These are phyloP conservation scores for Tolypocladium endophyticum DNA, from an alignment of 2,329 filamentous ascomycete species.

Conservation along the genomic window DNA sequence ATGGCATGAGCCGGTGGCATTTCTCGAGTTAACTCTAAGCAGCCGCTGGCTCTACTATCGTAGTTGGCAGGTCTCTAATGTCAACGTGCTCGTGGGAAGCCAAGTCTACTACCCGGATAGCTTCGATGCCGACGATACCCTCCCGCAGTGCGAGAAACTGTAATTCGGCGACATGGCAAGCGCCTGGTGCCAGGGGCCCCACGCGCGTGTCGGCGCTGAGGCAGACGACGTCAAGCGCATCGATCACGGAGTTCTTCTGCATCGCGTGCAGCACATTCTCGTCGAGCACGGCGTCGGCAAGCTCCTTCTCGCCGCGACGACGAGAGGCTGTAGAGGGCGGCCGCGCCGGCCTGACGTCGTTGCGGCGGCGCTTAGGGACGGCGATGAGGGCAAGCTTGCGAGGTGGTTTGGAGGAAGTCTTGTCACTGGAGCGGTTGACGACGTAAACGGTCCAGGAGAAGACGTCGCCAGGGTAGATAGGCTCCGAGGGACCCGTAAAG, in stretches of 20 bases:
- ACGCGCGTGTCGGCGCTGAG: constrained; percentile 65
- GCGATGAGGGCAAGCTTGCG: constrained; percentile 63
- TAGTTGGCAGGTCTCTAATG: constrained; percentile 61
- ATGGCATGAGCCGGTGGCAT: background rate
- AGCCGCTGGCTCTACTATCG: constrained; percentile 39
- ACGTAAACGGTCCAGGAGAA: constrained; percentile 68
- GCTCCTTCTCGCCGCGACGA: constrained; percentile 24
- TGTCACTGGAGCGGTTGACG: constrained; percentile 54
- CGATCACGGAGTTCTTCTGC: constrained; percentile 54
- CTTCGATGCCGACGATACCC: constrained; percentile 61
- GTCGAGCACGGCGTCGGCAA: constrained; percentile 60
- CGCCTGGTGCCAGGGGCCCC: constrained; percentile 59
- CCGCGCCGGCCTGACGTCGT: constrained; percentile 40
- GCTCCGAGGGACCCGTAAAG: constrained; percentile 49
- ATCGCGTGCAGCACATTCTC: constrained; percentile 62
- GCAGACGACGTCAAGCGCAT: constrained; percentile 60
- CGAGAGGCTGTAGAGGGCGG: constrained; percentile 39
- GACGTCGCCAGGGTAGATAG: constrained; percentile 51
- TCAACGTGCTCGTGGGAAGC: constrained; percentile 67
- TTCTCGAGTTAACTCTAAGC: constrained; percentile 4
- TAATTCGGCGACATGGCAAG: constrained; percentile 64
- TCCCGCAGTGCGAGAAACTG: constrained; percentile 58
- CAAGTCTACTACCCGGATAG: constrained; percentile 62
- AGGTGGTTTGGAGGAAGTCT: constrained; percentile 24
- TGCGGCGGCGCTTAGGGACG: constrained; percentile 53